phyloP scores from a whole-genome alignment of 352 stramenopile species.

The Globisporangium cederbergense region DNA sequence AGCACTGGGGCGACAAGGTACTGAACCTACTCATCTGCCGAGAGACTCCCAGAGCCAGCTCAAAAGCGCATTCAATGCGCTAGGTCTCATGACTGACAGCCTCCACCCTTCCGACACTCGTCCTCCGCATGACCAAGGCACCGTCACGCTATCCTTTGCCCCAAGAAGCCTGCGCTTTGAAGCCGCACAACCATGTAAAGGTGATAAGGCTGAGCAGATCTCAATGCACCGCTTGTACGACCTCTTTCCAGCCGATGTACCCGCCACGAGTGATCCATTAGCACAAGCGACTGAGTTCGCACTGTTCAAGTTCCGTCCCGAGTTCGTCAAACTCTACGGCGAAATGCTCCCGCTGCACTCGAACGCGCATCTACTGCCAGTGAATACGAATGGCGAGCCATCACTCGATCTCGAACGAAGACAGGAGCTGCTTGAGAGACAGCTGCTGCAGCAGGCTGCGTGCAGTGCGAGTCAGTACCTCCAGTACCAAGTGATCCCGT shows the following conservation, averaged over 20 bases:
- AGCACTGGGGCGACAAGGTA: background rate
- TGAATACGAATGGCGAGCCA: background rate
- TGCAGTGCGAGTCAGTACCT: slow-evolving; percentile 39
- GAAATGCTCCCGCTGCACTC: slow-evolving; percentile 33
- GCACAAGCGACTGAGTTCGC: slow-evolving; percentile 11
- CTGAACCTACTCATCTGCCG: background rate
- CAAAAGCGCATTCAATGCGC: slow-evolving; percentile 19
- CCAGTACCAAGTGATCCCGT: slow-evolving; percentile 33
- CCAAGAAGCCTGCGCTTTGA: slow-evolving; percentile 10
- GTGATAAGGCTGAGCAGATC: slow-evolving; percentile 4
- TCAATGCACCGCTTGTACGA: slow-evolving; percentile 29
- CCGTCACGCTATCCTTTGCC: background rate
- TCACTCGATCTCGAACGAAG: too few species aligned
- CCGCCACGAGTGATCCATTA: slow-evolving; percentile 13
- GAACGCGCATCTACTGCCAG: slow-evolving; percentile 19
- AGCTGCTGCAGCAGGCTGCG: slow-evolving; percentile 34
- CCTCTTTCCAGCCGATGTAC: slow-evolving; percentile 32
- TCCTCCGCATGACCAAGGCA: too few species aligned
- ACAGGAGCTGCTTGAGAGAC: slow-evolving; percentile 18
- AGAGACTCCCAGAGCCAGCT: slow-evolving; percentile 16
- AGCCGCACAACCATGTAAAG: background rate
- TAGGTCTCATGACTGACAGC: slow-evolving; percentile 39
- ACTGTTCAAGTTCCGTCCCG: slow-evolving; percentile 40
- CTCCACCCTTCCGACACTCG: slow-evolving; percentile 7
- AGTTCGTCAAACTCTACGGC: slow-evolving; percentile 45